phyloP scores from a whole-genome alignment of 106 monocot genomes.

The Dioscorea zingiberensis region DNA sequence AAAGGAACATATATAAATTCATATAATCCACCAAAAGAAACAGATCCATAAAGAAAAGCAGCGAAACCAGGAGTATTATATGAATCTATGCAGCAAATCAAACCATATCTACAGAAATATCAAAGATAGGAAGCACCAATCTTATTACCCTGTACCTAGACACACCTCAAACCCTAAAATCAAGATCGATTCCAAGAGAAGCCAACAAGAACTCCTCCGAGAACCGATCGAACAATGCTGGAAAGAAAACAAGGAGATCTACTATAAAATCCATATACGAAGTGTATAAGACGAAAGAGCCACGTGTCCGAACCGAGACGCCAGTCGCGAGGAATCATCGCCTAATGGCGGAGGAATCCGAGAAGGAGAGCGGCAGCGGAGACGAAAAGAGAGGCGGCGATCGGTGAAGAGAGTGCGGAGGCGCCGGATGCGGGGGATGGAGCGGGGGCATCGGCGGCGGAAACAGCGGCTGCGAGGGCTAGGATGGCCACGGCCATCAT shows the following conservation, averaged over 20 bases:
- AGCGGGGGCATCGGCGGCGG: slow-evolving; percentile 21
- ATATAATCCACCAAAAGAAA: neutral
- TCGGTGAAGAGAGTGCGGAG: slow-evolving; percentile 9
- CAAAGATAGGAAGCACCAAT: neutral
- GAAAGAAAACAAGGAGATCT: neutral
- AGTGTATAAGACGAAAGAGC: neutral
- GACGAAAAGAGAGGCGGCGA: slow-evolving; percentile 10
- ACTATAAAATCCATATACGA: neutral
- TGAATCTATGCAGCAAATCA: neutral
- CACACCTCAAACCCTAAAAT: neutral
- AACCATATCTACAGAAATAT: slow-evolving; percentile 7
- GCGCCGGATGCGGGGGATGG: slow-evolving; percentile 18
- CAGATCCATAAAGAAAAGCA: neutral
- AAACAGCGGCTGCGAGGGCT: neutral
- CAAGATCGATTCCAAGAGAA: slow-evolving; percentile 3
- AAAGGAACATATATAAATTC: neutral
- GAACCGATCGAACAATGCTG: slow-evolving; percentile 7
- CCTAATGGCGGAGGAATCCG: slow-evolving; percentile 15
- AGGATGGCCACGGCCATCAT: slow-evolving; percentile 15
- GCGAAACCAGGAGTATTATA: neutral
- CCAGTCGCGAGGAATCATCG: neutral
- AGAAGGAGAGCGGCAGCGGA: slow-evolving; percentile 13
- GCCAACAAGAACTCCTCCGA: neutral
- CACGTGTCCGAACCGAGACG: neutral
- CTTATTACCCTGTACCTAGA: neutral